Evolutionary conservation across 805 yeast species (phyloP).

Genomic region (Lachancea sp.): DNA sequence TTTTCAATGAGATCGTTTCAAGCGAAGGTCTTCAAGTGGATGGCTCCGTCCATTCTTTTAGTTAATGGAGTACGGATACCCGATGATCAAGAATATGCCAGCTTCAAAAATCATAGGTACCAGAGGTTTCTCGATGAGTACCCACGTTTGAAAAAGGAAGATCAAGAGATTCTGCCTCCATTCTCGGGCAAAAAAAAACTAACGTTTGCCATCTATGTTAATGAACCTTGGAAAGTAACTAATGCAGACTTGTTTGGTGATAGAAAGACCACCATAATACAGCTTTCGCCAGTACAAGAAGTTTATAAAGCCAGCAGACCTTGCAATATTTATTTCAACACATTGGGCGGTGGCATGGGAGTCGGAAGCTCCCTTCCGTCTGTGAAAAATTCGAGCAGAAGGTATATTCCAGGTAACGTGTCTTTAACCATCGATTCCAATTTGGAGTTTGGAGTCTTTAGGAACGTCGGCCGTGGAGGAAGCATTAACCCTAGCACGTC

Average conservation of each 20-base stretch:
- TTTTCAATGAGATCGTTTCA: slow-evolving; percentile 86
- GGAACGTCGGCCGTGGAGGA: slow-evolving; percentile 60
- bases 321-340: slow-evolving; percentile 58
- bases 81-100: slow-evolving; percentile 22
- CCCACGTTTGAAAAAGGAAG: slow-evolving; percentile 36
- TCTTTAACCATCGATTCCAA: slow-evolving; percentile 73
- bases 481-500: slow-evolving; percentile 35
- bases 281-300: slow-evolving; percentile 61
- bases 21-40: slow-evolving; percentile 81
- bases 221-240: slow-evolving; percentile 71
- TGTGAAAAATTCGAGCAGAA: slow-evolving; percentile 39
- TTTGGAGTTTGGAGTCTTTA: slow-evolving; percentile 73
- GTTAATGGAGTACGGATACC: slow-evolving; percentile 55
- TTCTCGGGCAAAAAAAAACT: slow-evolving; percentile 36
- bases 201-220: slow-evolving; percentile 57
- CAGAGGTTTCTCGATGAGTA: slow-evolving; percentile 45
- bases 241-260: slow-evolving; percentile 71
- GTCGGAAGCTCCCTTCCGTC: slow-evolving; percentile 68
- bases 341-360: slow-evolving; percentile 74
- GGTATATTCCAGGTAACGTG: slow-evolving; percentile 64
- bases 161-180: slow-evolving; percentile 19
- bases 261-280: slow-evolving; percentile 48
- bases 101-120: slow-evolving; percentile 36
- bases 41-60: slow-evolving; percentile 71
- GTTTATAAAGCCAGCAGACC: slow-evolving; percentile 39